phyloP scores from a whole-genome alignment of 1,139 yeast genomes.

The Pichiaceae sp. region DNA sequence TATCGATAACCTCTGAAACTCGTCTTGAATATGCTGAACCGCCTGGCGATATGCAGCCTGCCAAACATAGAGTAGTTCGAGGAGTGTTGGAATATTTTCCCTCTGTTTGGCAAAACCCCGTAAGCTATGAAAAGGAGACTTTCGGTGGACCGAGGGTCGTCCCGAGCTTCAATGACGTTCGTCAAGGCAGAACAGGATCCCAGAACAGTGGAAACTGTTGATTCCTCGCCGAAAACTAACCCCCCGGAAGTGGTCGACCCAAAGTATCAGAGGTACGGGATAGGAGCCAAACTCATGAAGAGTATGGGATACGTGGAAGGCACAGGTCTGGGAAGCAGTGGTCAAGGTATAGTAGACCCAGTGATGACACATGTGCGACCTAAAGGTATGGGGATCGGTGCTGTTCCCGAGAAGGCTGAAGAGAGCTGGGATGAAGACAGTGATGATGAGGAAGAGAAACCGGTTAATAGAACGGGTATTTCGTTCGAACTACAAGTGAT shows the following conservation, averaged over 20 bases:
- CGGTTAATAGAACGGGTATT: slow-evolving; percentile 3
- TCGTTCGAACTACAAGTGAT: slow-evolving; percentile 4
- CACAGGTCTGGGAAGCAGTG: slow-evolving; percentile 65
- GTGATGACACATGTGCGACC: slow-evolving; percentile 65
- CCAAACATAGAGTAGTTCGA: too few relatives aligned
- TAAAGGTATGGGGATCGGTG: slow-evolving; percentile 69
- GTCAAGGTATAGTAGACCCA: slow-evolving; percentile 71
- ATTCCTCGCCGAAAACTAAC: too few relatives aligned
- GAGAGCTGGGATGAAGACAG: slow-evolving; percentile 17
- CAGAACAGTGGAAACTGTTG: too few relatives aligned
- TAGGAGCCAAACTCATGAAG: slow-evolving; percentile 73
- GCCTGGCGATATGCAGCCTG: too few relatives aligned
- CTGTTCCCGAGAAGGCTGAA: slow-evolving; percentile 9
- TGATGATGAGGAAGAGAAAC: slow-evolving; percentile 11
- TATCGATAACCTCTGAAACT: not conserved
- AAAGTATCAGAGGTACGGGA: slow-evolving; percentile 46
- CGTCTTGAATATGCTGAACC: too few relatives aligned
- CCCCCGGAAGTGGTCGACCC: not conserved
- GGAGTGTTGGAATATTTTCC: too few relatives aligned
- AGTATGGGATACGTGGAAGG: slow-evolving; percentile 88
- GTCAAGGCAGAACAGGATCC: too few relatives aligned
- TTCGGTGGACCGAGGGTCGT: too few relatives aligned
- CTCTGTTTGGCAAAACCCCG: too few relatives aligned
- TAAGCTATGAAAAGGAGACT: too few relatives aligned
- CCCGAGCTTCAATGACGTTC: too few relatives aligned